phyloP scores from a whole-genome alignment of 208 protist species.

The Wallacemonas sp. region DNA sequence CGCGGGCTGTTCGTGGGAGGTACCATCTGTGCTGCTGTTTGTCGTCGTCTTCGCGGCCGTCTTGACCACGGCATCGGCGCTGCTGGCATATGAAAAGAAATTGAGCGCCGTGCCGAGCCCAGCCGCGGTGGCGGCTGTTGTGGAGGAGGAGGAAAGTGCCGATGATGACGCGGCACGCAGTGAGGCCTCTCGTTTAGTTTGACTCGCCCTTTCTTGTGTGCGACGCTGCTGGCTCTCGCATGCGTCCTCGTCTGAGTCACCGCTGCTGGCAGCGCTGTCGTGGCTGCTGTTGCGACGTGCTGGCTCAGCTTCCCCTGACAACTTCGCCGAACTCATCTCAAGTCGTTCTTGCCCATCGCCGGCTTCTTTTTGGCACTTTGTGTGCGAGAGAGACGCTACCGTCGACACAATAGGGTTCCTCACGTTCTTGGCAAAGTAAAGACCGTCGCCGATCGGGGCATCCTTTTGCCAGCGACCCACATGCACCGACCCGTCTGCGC shows the following conservation, averaged over 20 bases:
- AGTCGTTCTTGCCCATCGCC: too few species aligned
- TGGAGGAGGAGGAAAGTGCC: not conserved
- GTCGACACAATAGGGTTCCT: too few species aligned
- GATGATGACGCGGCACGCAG: not conserved
- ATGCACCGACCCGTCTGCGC: conserved; percentile 74
- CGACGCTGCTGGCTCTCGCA: not conserved
- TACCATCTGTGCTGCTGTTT: not conserved
- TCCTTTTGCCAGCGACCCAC: conserved; percentile 63
- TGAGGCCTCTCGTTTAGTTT: not conserved
- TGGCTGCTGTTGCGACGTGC: not conserved
- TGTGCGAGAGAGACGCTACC: too few species aligned
- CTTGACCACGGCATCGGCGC: not conserved
- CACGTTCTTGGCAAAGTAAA: conserved; percentile 59
- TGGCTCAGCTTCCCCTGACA: not conserved
- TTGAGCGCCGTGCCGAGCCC: conserved; percentile 3
- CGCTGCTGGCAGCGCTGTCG: not conserved
- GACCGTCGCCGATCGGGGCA: conserved; percentile 52
- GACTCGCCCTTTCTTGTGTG: not conserved
- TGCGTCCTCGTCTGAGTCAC: not conserved
- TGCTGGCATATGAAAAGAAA: not conserved
- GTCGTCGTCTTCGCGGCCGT: conserved; percentile 3
- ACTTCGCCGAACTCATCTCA: not conserved
- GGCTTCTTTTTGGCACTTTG: too few species aligned
- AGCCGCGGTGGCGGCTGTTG: not conserved
- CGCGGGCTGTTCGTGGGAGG: not conserved